phyloP scores from a whole-genome alignment of 768 basidiomycete genomes.

The Amanita rubescens region DNA sequence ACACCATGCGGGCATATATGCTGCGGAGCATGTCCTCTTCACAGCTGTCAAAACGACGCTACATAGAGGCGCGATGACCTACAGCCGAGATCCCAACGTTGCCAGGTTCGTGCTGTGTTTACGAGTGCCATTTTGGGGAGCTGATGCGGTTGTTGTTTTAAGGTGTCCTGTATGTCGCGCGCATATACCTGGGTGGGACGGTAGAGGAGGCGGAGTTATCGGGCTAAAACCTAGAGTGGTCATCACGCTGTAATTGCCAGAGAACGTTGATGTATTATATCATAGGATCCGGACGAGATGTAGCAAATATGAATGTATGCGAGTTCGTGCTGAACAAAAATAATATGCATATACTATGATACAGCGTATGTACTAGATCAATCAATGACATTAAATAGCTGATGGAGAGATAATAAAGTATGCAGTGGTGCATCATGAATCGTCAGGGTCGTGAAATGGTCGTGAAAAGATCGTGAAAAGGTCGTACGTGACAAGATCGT shows the following conservation, averaged over 20 bases:
- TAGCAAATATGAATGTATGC: too few species aligned
- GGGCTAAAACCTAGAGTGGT: slow-evolving; percentile 45
- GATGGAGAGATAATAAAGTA: too few species aligned
- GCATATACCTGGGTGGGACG: slow-evolving; percentile 62
- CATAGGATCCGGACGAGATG: too few species aligned
- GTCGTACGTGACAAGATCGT: too few species aligned
- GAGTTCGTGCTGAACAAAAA: too few species aligned
- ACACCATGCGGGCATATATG: slow-evolving; percentile 79
- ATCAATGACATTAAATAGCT: too few species aligned
- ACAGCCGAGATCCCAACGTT: slow-evolving; percentile 19
- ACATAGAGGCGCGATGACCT: slow-evolving; percentile 33
- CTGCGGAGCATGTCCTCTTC: slow-evolving; percentile 71
- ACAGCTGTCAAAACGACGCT: slow-evolving; percentile 60
- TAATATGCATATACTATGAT: too few species aligned
- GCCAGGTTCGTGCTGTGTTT: slow-evolving; percentile 29
- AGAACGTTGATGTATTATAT: too few species aligned
- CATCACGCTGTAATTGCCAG: slow-evolving; percentile 26
- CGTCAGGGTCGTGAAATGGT: too few species aligned
- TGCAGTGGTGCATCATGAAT: too few species aligned
- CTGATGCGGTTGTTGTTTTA: slow-evolving; percentile 11
- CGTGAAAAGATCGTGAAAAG: too few species aligned
- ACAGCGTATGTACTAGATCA: too few species aligned
- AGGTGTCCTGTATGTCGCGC: slow-evolving; percentile 72
- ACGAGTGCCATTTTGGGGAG: neutral
- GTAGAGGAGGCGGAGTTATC: slow-evolving; percentile 59